Conservation (phyloP, 129 eudicot genomes). For the Logfia minima region DNA sequence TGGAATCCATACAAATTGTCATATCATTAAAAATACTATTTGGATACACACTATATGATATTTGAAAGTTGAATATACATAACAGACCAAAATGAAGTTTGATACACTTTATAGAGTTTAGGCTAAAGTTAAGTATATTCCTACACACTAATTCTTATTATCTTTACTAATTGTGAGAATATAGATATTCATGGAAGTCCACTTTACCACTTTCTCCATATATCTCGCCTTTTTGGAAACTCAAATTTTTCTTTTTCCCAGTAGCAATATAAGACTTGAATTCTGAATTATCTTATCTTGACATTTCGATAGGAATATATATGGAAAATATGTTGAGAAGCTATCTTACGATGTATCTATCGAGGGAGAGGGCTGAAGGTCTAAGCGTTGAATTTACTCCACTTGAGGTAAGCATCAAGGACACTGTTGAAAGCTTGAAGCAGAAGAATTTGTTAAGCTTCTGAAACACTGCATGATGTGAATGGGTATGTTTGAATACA, state of each 20-base stretch:
- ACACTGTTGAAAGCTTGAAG: conserved; percentile 35
- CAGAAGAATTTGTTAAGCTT: conserved; percentile 27
- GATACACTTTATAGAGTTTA: too few species aligned
- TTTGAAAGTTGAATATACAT: too few species aligned
- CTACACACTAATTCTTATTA: too few species aligned
- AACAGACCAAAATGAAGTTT: too few species aligned
- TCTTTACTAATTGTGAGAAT: too few species aligned
- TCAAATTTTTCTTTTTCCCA: not conserved
- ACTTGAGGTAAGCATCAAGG: conserved; percentile 30
- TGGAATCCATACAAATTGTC: too few species aligned
- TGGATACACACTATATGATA: too few species aligned
- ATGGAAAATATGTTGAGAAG: not conserved
- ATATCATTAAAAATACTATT: too few species aligned
- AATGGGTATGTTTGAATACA: too few species aligned
- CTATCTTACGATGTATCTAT: conserved; percentile 19
- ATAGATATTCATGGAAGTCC: too few species aligned
- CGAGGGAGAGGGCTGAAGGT: conserved; percentile 22
- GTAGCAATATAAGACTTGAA: not conserved
- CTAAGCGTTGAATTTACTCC: conserved; percentile 34
- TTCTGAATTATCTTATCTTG: not conserved
- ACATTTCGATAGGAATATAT: conserved; percentile 12
- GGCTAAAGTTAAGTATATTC: too few species aligned
- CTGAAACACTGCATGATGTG: conserved; percentile 1
- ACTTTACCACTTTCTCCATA: too few species aligned
- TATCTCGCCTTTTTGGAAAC: not conserved